These are phyloP conservation scores for Cymbopogon citratus DNA, from an alignment of 176 grass and related monocot genomes.

Conservation along the genomic window DNA sequence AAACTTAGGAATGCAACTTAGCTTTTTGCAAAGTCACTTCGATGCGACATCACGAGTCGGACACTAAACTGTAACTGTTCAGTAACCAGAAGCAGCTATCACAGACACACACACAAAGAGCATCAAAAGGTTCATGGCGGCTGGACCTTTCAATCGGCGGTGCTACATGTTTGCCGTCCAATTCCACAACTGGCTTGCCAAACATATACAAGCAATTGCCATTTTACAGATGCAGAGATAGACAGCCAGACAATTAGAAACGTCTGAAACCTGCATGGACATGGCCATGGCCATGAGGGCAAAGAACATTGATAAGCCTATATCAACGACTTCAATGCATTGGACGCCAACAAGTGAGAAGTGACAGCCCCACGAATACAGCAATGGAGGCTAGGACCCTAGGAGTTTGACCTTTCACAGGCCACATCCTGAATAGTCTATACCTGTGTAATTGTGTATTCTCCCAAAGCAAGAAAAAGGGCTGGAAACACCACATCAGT, in stretches of 20 bases:
- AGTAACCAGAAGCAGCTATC: not conserved
- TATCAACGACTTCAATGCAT: not conserved
- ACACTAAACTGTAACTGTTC: not conserved
- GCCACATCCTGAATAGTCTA: too few species aligned
- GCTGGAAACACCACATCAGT: too few species aligned
- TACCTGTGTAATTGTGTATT: too few species aligned
- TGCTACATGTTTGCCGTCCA: not conserved
- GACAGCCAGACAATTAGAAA: not conserved
- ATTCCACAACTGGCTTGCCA: not conserved
- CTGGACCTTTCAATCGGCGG: not conserved
- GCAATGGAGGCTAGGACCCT: too few species aligned
- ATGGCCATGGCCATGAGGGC: not conserved
- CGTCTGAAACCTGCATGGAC: not conserved
- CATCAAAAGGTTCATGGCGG: not conserved
- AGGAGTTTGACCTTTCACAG: too few species aligned
- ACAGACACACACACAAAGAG: not conserved
- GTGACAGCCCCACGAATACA: not conserved
- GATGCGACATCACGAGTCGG: not conserved
- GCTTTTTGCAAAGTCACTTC: too few species aligned
- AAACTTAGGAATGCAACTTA: too few species aligned
- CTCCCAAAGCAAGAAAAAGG: too few species aligned
- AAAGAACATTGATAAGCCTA: not conserved
- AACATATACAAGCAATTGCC: not conserved
- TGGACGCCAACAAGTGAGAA: constrained; percentile 1
- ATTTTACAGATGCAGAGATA: not conserved